Conservation (phyloP, 108 stramenopile species). For the Cyclotella kingstonii region DNA sequence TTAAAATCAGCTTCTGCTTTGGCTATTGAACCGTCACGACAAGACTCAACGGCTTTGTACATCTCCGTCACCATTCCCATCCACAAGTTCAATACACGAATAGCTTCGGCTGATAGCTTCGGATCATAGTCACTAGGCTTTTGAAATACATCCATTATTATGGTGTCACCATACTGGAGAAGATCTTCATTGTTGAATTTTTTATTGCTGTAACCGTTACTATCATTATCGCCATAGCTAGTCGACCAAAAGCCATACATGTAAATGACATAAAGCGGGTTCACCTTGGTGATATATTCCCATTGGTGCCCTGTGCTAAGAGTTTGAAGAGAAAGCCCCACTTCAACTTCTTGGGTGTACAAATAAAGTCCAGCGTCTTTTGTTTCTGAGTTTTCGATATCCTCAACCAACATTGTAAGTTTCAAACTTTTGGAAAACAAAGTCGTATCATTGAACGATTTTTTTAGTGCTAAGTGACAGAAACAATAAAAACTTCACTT, state of each 20-base stretch:
- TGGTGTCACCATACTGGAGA: slow-evolving; percentile 37
- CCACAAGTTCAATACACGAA: slow-evolving; percentile 52
- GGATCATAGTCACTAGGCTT: slow-evolving; percentile 33
- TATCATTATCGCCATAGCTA: slow-evolving; percentile 25
- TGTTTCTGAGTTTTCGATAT: slow-evolving; percentile 19
- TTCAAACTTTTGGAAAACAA: slow-evolving; percentile 18
- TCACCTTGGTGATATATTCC: slow-evolving; percentile 17
- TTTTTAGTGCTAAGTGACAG: neutral
- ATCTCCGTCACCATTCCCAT: slow-evolving; percentile 62
- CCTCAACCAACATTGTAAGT: slow-evolving; percentile 18
- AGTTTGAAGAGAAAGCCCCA: slow-evolving; percentile 29
- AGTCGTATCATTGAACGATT: neutral
- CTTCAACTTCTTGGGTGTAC: slow-evolving; percentile 30
- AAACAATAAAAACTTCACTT: neutral
- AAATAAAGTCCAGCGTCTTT: slow-evolving; percentile 16
- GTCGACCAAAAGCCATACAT: slow-evolving; percentile 42
- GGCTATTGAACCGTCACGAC: slow-evolving; percentile 23
- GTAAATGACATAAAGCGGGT: slow-evolving; percentile 37
- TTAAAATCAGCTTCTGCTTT: slow-evolving; percentile 10
- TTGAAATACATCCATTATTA: slow-evolving; percentile 31
- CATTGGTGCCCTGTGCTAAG: slow-evolving; percentile 11
- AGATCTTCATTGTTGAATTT: slow-evolving; percentile 30
- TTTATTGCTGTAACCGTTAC: slow-evolving; percentile 50
- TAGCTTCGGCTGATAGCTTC: slow-evolving; percentile 47
- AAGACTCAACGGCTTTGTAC: slow-evolving; percentile 45